Percentiles rank a stretch among this genome's conserved stretches.
phyloP scores from a whole-genome alignment of 1,284 basidiomycete genomes.

The Puccinia horiana region DNA sequence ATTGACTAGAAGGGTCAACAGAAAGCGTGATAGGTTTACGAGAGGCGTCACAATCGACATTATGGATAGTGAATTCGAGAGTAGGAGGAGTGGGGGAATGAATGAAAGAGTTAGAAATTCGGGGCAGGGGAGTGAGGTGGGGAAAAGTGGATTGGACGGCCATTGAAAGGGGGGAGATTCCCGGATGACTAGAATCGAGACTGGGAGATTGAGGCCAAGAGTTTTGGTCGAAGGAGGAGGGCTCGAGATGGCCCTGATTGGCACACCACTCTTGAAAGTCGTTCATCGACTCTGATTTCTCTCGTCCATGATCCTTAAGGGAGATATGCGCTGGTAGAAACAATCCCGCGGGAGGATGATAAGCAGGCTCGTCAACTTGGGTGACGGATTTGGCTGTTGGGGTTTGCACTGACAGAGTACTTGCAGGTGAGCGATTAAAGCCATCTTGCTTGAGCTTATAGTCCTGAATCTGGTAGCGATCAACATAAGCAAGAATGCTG shows the following conservation, averaged over 20 bases:
- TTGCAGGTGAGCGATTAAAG: not conserved
- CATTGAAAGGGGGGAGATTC: not conserved
- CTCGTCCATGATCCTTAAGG: not conserved
- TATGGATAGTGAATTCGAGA: conserved; percentile 23
- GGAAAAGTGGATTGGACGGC: conserved; percentile 1
- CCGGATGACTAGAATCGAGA: not conserved
- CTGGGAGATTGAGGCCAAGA: conserved; percentile 7
- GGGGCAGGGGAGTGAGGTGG: not conserved
- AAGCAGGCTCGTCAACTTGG: conserved; percentile 2
- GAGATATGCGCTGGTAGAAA: not conserved
- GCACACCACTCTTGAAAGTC: conserved; percentile 18
- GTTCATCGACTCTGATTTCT: conserved; percentile 1
- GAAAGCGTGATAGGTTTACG: conserved; percentile 2
- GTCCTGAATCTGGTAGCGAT: not conserved
- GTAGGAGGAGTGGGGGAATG: not conserved
- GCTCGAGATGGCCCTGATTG: conserved; percentile 1
- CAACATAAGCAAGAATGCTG: not conserved
- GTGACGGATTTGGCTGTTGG: not conserved
- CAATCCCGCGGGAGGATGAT: conserved; percentile 7
- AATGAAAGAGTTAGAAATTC: too few relatives aligned
- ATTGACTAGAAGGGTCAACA: not conserved
- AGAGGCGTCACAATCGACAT: not conserved
- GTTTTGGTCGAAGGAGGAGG: not conserved
- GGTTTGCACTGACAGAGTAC: not conserved
- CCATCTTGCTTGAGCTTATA: not conserved